Percentiles rank a stretch among this genome's conserved stretches.
These are phyloP conservation scores for Botrytis porri DNA, from an alignment of 2,329 filamentous ascomycete species.

Conservation along the genomic window DNA sequence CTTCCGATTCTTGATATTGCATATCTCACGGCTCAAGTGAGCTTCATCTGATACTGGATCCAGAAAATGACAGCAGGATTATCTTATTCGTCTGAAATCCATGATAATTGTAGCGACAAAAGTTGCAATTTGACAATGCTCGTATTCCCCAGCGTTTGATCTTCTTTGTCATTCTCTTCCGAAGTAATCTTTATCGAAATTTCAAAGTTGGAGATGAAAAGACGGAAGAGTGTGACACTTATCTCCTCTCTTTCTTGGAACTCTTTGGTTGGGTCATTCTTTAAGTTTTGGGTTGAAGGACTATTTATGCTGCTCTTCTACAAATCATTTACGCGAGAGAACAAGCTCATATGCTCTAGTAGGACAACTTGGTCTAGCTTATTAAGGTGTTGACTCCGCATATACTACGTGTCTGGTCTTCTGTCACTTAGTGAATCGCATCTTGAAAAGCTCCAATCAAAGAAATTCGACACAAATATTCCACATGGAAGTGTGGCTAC, in stretches of 20 bases:
- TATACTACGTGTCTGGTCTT: rapidly evolving
- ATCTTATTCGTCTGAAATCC: background rate
- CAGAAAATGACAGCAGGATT: background rate
- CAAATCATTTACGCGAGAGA: background rate
- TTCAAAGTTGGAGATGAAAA: background rate
- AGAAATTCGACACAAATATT: background rate
- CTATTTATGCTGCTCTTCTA: background rate
- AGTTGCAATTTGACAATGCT: background rate
- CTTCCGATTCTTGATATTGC: background rate
- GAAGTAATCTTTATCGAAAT: background rate
- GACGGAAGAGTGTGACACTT: no score
- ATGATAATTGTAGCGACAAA: background rate
- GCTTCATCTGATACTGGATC: background rate
- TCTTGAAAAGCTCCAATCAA: background rate
- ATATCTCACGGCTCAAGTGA: background rate
- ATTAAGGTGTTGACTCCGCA: background rate
- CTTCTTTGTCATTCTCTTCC: background rate
- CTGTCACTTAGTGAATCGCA: background rate
- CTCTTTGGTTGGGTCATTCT: no score
- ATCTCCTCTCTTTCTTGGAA: no score
- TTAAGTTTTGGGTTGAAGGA: background rate
- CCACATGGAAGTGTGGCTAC: background rate
- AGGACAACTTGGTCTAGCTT: background rate
- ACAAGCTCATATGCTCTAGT: background rate
- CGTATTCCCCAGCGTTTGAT: background rate